These are phyloP conservation scores for Cokeromyces recurvatus DNA, from an alignment of 371 early-diverging fungal species.

Conservation along the genomic window DNA sequence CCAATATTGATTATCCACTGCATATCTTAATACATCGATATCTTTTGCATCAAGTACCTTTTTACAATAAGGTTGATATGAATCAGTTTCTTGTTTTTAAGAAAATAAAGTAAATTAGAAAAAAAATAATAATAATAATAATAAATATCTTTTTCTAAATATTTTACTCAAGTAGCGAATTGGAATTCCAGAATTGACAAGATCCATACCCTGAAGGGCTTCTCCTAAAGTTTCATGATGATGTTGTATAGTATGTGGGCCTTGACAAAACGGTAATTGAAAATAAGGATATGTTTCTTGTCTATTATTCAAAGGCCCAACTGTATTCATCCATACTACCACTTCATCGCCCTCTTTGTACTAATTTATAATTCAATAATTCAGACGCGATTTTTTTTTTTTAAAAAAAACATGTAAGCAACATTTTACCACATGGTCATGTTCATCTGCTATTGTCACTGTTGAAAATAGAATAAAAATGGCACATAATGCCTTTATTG, in stretches of 20 bases:
- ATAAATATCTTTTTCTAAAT: neutral
- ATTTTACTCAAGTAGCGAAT: constrained; percentile 51
- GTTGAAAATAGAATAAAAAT: no score
- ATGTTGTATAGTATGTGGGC: constrained; percentile 50
- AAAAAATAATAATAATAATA: neutral
- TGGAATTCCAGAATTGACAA: constrained; percentile 69
- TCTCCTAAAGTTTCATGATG: constrained; percentile 83
- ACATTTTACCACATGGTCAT: constrained; percentile 43
- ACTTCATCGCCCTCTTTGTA: constrained; percentile 54
- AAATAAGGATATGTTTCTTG: constrained; percentile 81
- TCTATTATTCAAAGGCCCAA: constrained; percentile 62
- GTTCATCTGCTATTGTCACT: constrained; percentile 50
- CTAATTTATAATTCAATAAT: constrained; percentile 19
- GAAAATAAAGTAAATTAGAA: neutral
- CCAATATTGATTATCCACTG: constrained; percentile 64
- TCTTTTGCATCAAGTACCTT: constrained; percentile 36
- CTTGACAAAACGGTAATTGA: constrained; percentile 73
- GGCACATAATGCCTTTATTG: no score
- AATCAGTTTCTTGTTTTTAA: constrained; percentile 15
- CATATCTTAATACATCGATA: constrained; percentile 56
- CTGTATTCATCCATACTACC: constrained; percentile 71
- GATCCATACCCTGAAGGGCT: constrained; percentile 75
- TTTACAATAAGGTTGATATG: constrained; percentile 40
- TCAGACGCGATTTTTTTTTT: neutral
- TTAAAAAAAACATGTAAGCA: neutral